Evolutionary conservation across 2,329 filamentous ascomycete genomes (phyloP), one percentile per base, ranked within the genome.

Genomic region (Trichophyton benhamiae): DNA sequence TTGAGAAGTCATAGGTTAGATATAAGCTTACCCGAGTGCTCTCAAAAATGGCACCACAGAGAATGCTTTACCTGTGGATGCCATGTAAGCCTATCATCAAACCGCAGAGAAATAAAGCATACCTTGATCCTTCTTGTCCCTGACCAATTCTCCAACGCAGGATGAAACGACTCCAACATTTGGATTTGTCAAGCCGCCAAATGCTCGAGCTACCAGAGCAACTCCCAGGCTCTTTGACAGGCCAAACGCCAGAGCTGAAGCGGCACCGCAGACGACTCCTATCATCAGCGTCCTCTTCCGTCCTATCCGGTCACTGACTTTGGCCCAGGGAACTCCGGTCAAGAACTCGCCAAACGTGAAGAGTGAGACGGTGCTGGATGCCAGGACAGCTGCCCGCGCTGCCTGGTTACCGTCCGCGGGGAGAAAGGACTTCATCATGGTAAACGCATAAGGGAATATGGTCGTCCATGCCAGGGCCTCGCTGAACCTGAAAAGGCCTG

Each of bases 321-420:
- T 62, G 0, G 62, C 62, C 62, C 60, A 63, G 17, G 15, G 22
- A 2, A 62, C 49, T 11, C 33, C 49, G 25, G 58, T 63, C 30
- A 63, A 30, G 42, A 63, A 63, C 30, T 63, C 60, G 30, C 62
- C 58, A 33, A 63, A 62, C 27, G 62, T 63, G 44, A 63, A 63
- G 11, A 62, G 36, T 7, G 62, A 15, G 17, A 60, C 62, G 15
- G 58, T 46, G n/a, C 44, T 57, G 11, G 58, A 60, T 22, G 60
- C 41, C 2, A 62, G 49, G 17, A 55, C 58, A 2, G 62, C 62
- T 4, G 61, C 52, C 1, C 53, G 41, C 1, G 61, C 44, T 3
- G 49, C 60, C 20, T 46, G 41, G 8, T 55, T 22, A 30, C 11
- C 8, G 11, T n/a, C 27, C 1, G 33, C 55, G 1, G 55, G 20